Base-by-base conservation (phyloP, 2,329 filamentous ascomycete genomes). In the Aspergillus ustus region DNA sequence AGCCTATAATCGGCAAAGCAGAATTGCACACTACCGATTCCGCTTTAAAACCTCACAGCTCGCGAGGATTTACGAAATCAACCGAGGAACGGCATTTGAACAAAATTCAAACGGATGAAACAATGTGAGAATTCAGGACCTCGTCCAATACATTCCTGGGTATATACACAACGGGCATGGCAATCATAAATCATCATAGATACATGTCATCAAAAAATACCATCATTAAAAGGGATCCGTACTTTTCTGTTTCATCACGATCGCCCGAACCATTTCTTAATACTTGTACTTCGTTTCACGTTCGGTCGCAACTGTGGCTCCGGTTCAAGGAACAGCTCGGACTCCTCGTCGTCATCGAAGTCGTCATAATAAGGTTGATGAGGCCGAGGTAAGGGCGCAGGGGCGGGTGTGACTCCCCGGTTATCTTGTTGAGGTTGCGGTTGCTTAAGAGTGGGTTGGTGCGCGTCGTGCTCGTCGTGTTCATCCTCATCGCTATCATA, bases 211-310 rank as follows among this genome's bases (percentile, higher is more conserved):
- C n/a, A 61, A 65, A 58, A 44, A 57, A 54, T 53, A 49, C 60
- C 51, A 31, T 65, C 57, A 53, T 44, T 45, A 34, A 22, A 34
- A 51, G 40, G 40, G 15, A 40, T 40, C 34, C 31, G 34, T 29
- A 57, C 37, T 43, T 28, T 65, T 65, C 60, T 62, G 55, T 66
- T 67, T 61, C 50, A 9, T 68, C 58, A 56, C 9, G 57, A 45
- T 43, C 68, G 62, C 17, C 67, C 66, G 60, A 76, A 73, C 74
- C 74, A 77, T 64, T 74, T 75, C 67, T 57, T 57, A 8, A 57
- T 40, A n/a, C 55, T 57, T 17, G 55, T 51, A 46, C 68, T 71
- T 31, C 64, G 68, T 49, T 66, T 65, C 3, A 61, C 50, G 19
- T 67, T 44, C 40, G 61, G 52, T 58, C 60, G 51, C 11, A 48